A percentile compares a stretch with the other conserved stretches of the same genome.
Evolutionary conservation across 495 filamentous ascomycete species (phyloP).

Genomic region (Penicillium cataractarum): DNA sequence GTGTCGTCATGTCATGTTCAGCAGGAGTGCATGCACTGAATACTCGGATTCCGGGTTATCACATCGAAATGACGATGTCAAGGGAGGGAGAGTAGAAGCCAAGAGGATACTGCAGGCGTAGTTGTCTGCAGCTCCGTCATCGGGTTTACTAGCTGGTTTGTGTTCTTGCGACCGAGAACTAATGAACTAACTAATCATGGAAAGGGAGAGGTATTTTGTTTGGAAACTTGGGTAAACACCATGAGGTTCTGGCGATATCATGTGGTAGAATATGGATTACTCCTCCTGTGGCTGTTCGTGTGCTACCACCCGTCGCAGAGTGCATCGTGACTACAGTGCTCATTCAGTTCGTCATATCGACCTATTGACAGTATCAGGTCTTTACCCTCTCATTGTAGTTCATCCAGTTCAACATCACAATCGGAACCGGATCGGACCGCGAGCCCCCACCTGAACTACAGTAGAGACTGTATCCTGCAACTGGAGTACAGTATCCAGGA

Average conservation of each 20-base stretch:
- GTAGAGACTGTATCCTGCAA: neutral
- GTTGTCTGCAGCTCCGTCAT: too few species aligned
- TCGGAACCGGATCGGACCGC: slow-evolving; percentile 15
- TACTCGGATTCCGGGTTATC: neutral
- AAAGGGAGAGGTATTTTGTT: too few species aligned
- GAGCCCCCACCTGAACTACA: neutral
- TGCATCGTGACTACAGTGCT: too few species aligned
- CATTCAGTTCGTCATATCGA: too few species aligned
- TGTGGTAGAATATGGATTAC: too few species aligned
- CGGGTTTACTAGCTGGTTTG: neutral
- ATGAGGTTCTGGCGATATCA: too few species aligned
- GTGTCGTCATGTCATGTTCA: slow-evolving; percentile 2
- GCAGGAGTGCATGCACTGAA: neutral
- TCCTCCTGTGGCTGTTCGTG: too few species aligned
- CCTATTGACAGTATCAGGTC: too few species aligned
- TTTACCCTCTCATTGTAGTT: neutral
- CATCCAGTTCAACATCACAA: neutral
- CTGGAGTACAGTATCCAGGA: neutral
- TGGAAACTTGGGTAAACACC: too few species aligned
- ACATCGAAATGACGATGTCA: neutral
- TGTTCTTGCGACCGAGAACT: neutral
- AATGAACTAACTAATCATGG: neutral
- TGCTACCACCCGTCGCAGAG: too few species aligned
- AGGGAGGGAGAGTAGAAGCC: neutral
- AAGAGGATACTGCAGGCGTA: too few species aligned